A percentile compares a stretch with the other conserved stretches of the same genome.
Conservation (phyloP, 768 basidiomycete genomes). For the Hygrophorus russula region DNA sequence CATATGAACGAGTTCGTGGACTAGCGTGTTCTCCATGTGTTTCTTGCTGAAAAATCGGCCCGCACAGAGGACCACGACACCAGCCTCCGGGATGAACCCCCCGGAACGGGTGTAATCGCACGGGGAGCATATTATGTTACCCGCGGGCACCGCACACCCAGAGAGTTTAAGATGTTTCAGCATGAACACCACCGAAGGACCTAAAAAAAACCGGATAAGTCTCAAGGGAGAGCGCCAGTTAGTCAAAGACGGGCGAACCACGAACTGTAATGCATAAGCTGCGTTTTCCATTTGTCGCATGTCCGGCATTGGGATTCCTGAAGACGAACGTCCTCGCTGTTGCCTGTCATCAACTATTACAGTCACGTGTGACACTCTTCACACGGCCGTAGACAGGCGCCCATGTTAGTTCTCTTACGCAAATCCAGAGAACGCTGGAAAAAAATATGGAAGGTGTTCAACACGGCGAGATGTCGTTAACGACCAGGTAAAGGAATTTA, state of each 20-base stretch:
- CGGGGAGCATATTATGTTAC: slow-evolving; percentile 75
- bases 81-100: slow-evolving; percentile 70
- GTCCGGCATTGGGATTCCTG: slow-evolving; percentile 22
- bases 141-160: slow-evolving; percentile 57
- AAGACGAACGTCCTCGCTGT: no score
- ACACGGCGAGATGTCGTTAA: no score
- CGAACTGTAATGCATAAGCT: slow-evolving; percentile 62
- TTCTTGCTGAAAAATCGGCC: slow-evolving; percentile 70
- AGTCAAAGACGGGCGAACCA: slow-evolving; percentile 8
- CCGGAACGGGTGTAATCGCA: slow-evolving; percentile 68
- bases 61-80: slow-evolving; percentile 78
- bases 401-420: no score
- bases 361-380: no score
- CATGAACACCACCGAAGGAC: slow-evolving; percentile 85
- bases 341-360: no score
- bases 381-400: no score
- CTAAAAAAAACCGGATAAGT: slow-evolving; percentile 25
- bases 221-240: slow-evolving; percentile 4
- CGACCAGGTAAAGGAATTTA: no score
- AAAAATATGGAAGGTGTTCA: no score
- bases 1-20: slow-evolving; percentile 91
- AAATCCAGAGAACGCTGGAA: no score
- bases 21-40: slow-evolving; percentile 88
- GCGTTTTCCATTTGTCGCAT: slow-evolving; percentile 64
- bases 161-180: slow-evolving; percentile 75